Evolutionary conservation across 225 moss, liverwort and hornwort species (phyloP), one percentile per base, ranked within the genome.

Genomic region (Bryum argenteum): DNA sequence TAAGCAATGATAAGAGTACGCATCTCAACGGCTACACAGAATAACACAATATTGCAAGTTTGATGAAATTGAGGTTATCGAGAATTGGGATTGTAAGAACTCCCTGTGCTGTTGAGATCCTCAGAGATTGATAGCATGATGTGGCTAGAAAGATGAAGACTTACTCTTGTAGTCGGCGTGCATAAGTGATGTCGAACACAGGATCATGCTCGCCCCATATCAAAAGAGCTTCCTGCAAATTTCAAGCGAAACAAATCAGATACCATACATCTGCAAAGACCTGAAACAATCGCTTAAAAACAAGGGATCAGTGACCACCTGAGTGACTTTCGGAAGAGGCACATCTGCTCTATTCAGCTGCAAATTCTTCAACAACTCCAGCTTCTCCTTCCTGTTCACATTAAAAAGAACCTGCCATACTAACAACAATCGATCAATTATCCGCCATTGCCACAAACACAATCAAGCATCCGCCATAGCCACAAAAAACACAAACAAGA

Each of bases 131-230:
- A 6, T 33, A 6, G 33, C 33, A 33, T 33, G 33, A 14, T 19
- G 61, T 20, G 24, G 22, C 71, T 9, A 52, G 15, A 60, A 58
- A 74, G 24, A 15, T 8, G 11, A 21, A 44, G 42, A 60, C 90
- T 82, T 77, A 95, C 95, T 95, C 75, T 73, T 79, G 84, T n/a
- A 95, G 83, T 60, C 81, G 71, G 51, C 80, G 67, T 47, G 95
- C 95, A 60, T 70, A 75, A 62, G 83, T 83, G 37, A 92, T 47
- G 56, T 89, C 60, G 54, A 95, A 95, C 41, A 95, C 75, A 19
- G 75, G 77, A 77, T 95, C 95, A 57, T 82, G 77, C 51, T 91
- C 92, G 5, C 92, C 95, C 92, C 92, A 95, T 37, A 92, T 74
- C 23, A 95, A 50, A 19, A 95, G 86, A 72, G 81, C 80, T 57